These are phyloP conservation scores for Clathrus columnatus DNA, from an alignment of 768 basidiomycete species.

Conservation along the genomic window DNA sequence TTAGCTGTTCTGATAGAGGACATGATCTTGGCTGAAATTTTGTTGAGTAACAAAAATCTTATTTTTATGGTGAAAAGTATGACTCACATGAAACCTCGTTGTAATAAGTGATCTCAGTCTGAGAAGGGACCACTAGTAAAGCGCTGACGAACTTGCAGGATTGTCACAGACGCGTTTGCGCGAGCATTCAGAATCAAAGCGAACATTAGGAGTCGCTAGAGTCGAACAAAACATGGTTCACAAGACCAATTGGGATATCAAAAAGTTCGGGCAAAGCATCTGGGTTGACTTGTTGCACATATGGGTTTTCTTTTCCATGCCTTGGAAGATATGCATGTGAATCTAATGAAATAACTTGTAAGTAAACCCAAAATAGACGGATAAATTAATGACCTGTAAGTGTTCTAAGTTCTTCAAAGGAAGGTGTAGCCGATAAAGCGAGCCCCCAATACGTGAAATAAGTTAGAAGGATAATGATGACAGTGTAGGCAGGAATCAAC, in stretches of 20 bases:
- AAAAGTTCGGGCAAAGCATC: constrained; percentile 56
- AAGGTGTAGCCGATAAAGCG: constrained; percentile 62
- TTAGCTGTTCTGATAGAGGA: background rate
- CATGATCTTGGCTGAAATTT: background rate
- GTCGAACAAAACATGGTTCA: constrained; percentile 58
- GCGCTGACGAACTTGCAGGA: background rate
- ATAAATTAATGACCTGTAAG: constrained; percentile 24
- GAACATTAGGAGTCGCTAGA: background rate
- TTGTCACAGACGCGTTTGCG: background rate
- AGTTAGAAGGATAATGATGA: constrained; percentile 61
- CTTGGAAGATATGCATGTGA: constrained; percentile 44
- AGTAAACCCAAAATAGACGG: background rate
- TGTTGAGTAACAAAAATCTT: background rate
- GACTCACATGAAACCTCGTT: too few relatives aligned
- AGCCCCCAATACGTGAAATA: constrained; percentile 73
- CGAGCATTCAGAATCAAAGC: background rate
- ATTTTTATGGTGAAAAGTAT: too few relatives aligned
- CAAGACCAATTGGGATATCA: constrained; percentile 75
- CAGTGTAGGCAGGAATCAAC: constrained; percentile 69
- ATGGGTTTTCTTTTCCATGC: constrained; percentile 29
- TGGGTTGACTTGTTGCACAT: constrained; percentile 38
- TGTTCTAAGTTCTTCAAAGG: constrained; percentile 57
- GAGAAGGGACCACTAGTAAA: background rate
- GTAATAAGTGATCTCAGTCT: too few relatives aligned
- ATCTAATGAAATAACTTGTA: constrained; percentile 34